phyloP scores from a whole-genome alignment of 805 yeast species.

The Pichia cephalocereana region DNA sequence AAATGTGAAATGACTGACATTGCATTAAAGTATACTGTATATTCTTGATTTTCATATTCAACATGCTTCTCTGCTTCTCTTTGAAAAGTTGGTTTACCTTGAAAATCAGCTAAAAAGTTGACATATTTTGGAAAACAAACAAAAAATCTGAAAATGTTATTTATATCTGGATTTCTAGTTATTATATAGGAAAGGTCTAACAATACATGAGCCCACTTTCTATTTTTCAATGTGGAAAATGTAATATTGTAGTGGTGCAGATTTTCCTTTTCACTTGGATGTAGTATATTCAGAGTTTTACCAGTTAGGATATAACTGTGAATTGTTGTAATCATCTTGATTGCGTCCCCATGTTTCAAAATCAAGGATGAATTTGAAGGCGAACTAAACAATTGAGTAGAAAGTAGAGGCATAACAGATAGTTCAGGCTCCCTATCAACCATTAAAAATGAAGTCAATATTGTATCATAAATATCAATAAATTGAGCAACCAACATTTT shows the following conservation, averaged over 20 bases:
- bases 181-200: slow-evolving; percentile 73
- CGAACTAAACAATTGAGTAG: slow-evolving; percentile 84
- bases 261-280: background rate
- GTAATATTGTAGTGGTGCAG: slow-evolving; percentile 24
- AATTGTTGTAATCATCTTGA: slow-evolving; percentile 52
- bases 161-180: slow-evolving; percentile 53
- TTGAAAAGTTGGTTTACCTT: slow-evolving; percentile 65
- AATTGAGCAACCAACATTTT: slow-evolving; percentile 64
- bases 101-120: slow-evolving; percentile 59
- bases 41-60: slow-evolving; percentile 83
- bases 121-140: slow-evolving; percentile 41
- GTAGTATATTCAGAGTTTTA: slow-evolving; percentile 19
- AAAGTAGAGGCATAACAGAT: slow-evolving; percentile 61
- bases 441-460: slow-evolving; percentile 59
- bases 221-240: slow-evolving; percentile 43
- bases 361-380: slow-evolving; percentile 69
- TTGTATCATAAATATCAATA: slow-evolving; percentile 70
- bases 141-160: slow-evolving; percentile 17
- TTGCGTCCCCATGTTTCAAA: slow-evolving; percentile 53
- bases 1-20: slow-evolving; percentile 59
- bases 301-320: slow-evolving; percentile 54
- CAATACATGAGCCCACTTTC: slow-evolving; percentile 72
- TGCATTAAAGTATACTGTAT: slow-evolving; percentile 61
- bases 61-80: slow-evolving; percentile 77
- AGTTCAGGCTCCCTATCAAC: slow-evolving; percentile 85